Conservation (phyloP, 768 basidiomycete species). For the Mycena floridula region DNA sequence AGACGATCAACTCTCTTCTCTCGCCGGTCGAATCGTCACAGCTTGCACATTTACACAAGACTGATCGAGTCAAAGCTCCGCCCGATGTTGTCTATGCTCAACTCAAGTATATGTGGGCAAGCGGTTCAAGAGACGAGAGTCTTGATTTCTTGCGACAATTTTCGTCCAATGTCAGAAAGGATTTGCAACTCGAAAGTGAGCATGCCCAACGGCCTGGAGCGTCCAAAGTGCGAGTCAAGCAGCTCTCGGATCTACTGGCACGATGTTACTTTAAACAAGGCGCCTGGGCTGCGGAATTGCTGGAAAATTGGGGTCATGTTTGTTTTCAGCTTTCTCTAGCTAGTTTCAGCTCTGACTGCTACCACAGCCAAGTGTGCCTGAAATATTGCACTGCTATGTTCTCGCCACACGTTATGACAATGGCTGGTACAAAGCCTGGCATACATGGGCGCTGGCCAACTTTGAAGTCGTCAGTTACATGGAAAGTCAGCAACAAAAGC, state of each 20-base stretch:
- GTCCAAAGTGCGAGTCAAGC: constrained; percentile 51
- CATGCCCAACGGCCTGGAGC: constrained; percentile 44
- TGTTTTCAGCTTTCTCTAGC: constrained; percentile 1
- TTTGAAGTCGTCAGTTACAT: constrained; percentile 87
- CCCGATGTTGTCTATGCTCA: constrained; percentile 96
- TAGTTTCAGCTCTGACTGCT: too few species aligned
- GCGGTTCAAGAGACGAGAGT: constrained; percentile 69
- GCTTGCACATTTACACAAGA: constrained; percentile 32
- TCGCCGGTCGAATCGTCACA: constrained; percentile 35
- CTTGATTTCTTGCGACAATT: constrained; percentile 81
- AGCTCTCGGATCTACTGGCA: constrained; percentile 83
- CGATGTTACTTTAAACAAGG: constrained; percentile 96
- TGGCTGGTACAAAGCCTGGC: constrained; percentile 99
- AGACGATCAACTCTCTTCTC: constrained; percentile 89
- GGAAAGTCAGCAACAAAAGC: constrained; percentile 57
- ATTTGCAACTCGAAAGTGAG: constrained; percentile 62
- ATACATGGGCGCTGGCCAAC: constrained; percentile 96
- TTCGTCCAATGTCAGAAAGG: constrained; percentile 65
- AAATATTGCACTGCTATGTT: constrained; percentile 79
- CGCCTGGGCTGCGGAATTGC: constrained; percentile 84
- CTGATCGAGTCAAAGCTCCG: constrained; percentile 68
- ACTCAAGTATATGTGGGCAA: constrained; percentile 94
- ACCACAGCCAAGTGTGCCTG: constrained; percentile 67
- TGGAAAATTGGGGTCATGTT: constrained; percentile 76
- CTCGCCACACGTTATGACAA: constrained; percentile 89